Evolutionary conservation across 768 basidiomycete species (phyloP), one percentile per base, ranked within the genome.

Genomic region (Tylopilus vinaceipallidus): DNA sequence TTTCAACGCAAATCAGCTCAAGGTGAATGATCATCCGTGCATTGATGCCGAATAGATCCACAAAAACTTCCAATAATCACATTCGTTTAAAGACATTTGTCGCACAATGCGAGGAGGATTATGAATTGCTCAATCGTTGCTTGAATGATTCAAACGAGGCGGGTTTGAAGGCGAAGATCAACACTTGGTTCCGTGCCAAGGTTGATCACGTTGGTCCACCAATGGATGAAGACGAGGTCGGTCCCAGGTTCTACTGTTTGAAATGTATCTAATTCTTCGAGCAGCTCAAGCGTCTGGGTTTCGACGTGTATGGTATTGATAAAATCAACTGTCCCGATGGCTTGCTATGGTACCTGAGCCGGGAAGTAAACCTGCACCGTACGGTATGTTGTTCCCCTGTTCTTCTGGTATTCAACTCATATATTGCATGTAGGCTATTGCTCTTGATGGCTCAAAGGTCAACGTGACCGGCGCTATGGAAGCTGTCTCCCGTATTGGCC

Each of bases 261-360:
- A 33, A 7, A 34, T 7, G 13, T 12, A 27, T 50, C 47, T 58
- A n/a, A 59, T 27, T 10, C 22, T 24, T 37, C 5, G 42, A 56
- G 11, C 50, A 95, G 89, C 68, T 98, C 59, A 54, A 55, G 20
- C 50, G 55, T 14, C 63, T 83, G 16, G 82, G 83, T 4, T 91
- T 98, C 60, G 85, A 94, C 53, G 84, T 86, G 3, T 95, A 88
- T 58, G 91, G 88, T 0, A 73, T 94, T 20, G 86, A 98, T 56
- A 85, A 84, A 51, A 72, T 98, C 37, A 79, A 80, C 4, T 95
- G 82, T 47, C 89, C 94, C 0, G 75, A 81, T 9, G 85, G 86
- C 3, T 75, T 98, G 67, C 71, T 77, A 50, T 83, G 79, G 71
- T 99, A 75, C 72, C 68, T 98, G 19, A 78, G 70, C 55, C 73